A percentile compares a stretch with the other conserved stretches of the same genome.
These are phyloP conservation scores for Cadophora sp. DNA, from an alignment of 2,329 filamentous ascomycete species.

Conservation along the genomic window DNA sequence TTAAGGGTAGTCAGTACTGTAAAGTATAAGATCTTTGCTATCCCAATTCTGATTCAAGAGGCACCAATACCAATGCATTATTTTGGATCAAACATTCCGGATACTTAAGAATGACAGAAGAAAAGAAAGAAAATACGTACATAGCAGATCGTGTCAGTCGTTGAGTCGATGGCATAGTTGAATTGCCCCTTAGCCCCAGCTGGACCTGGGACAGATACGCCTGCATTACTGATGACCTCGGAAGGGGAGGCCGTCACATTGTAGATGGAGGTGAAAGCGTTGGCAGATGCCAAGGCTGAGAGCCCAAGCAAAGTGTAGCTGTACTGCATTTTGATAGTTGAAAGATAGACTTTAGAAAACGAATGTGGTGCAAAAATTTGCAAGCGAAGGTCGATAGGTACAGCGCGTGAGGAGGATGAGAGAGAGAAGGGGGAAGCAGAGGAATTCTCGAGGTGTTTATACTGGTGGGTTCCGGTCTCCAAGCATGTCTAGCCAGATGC, in stretches of 20 bases:
- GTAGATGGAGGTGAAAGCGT: constrained; percentile 53
- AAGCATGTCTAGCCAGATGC: constrained; percentile 7
- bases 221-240: constrained; percentile 52
- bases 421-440: background rate
- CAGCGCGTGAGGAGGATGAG: background rate
- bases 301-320: constrained; percentile 5
- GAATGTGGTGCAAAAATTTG: constrained; percentile 9
- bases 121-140: constrained; percentile 6
- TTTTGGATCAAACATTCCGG: background rate
- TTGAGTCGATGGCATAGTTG: constrained; percentile 55
- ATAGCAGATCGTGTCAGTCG: constrained; percentile 42
- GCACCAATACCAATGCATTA: too few relatives aligned
- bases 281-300: background rate
- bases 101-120: background rate
- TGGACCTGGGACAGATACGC: constrained; percentile 42
- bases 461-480: background rate
- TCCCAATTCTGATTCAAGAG: too few relatives aligned
- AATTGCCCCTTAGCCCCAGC: constrained; percentile 52
- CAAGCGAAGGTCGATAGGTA: constrained; percentile 3
- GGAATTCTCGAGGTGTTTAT: background rate
- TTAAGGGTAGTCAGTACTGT: background rate
- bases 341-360: background rate
- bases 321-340: constrained; percentile 5
- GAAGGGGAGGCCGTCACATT: constrained; percentile 52
- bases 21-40: too few relatives aligned